Conservation (phyloP, 345 rosid species). For the Litchi chinensis region DNA sequence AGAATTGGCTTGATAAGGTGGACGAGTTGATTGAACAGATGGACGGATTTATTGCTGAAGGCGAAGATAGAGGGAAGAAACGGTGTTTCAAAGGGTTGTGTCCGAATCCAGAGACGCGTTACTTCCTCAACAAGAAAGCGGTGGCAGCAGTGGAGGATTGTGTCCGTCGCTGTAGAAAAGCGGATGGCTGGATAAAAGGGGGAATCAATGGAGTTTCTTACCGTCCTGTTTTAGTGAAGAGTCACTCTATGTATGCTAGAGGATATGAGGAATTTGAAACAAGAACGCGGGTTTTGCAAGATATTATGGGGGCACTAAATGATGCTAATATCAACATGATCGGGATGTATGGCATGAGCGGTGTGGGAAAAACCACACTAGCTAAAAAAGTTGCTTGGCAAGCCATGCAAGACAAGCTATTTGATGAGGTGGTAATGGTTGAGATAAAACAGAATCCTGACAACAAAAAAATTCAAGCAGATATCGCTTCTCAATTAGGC, state of each 20-base stretch:
- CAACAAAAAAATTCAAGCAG: slow-evolving; percentile 17
- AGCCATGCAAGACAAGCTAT: background rate
- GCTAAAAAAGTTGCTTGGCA: slow-evolving; percentile 13
- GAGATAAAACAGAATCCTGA: slow-evolving; percentile 10
- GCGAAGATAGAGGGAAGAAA: background rate
- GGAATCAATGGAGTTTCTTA: background rate
- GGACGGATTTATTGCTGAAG: background rate
- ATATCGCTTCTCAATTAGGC: slow-evolving; percentile 8
- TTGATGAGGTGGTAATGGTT: slow-evolving; percentile 12
- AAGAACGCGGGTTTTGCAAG: no score
- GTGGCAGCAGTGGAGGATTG: background rate
- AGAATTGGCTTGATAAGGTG: background rate
- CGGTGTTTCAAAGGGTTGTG: background rate
- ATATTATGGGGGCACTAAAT: no score
- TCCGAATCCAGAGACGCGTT: background rate
- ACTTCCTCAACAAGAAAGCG: background rate
- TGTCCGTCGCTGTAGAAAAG: background rate
- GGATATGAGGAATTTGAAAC: no score
- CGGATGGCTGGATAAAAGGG: background rate
- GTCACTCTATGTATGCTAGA: no score
- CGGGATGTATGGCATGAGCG: background rate
- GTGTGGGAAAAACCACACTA: slow-evolving; percentile 15
- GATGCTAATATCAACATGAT: no score
- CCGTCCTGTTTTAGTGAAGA: no score
- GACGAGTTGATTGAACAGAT: no score